Evolutionary conservation across 306 rosid species (phyloP), one percentile per base, ranked within the genome.

Genomic region (Herpetospermum pedunculosum): DNA sequence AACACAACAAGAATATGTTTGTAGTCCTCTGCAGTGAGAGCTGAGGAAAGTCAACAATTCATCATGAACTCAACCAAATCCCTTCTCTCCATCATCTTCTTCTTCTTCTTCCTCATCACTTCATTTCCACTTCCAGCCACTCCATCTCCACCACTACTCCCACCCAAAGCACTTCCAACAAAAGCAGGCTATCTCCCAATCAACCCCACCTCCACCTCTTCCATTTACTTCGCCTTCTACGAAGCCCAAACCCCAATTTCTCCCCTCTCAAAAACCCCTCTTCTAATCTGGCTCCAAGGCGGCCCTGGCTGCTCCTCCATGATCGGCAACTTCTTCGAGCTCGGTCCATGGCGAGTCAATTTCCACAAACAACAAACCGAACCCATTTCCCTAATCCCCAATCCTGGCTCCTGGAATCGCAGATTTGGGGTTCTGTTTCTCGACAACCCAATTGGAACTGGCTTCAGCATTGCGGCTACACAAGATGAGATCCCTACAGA

Each of bases 291-390:
- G 96, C 95, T 92, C 76, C 95, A 92, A 67, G 96, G 96, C 55
- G 98, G 98, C 54, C 96, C 96, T 68, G 98, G 98, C 1, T 92
- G 96, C 83, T 90, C 98, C 81, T 92, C 96, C 81, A 87, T 88
- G 96, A 28, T 77, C 29, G 96, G 80, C n/a, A 92, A 92, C 84
- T 87, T 92, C 84, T 83, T 72, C 19, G 96, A 92, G 44, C 92
- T 92, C 28, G 96, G 96, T 15, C 96, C 96, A 0, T 92, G 87
- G 86, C 90, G 82, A 1, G 82, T 92, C 54, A 88, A 85, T 26
- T 80, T 73, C 57, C 26, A 79, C 79, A 77, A 76, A 19, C 25
- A 54, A 6, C 47, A 79, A 5, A 41, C 78, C 1, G 47, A 74
- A 2, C 82, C 92, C 16, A 72, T 72, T 25, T 47, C 76, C 6